Evolutionary conservation across 2,329 filamentous ascomycete genomes (phyloP), one percentile per base, ranked within the genome.

Genomic region (Alternaria sp.): DNA sequence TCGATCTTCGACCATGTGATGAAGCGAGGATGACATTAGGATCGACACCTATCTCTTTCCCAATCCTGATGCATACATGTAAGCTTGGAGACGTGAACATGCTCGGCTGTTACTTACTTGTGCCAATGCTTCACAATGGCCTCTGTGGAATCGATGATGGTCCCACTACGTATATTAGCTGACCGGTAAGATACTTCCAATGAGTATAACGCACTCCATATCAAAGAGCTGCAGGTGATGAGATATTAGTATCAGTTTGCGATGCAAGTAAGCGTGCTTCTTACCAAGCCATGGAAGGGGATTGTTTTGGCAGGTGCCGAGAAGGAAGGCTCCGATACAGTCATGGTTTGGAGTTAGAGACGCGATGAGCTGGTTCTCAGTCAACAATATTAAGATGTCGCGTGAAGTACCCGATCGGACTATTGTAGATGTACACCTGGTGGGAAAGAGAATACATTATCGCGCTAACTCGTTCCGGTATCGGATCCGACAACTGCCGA

Each of bases 1-100:
- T 97, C 69, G 90, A 93, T 62, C 96, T 86, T 63, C 95, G 89
- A 65, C 96, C 96, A 81, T 99, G 96, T 6, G 93, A 97, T 10
- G 93, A 97, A 73, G 93, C 87, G 25, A 98, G 86, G 72, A 99
- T 98, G 49, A 91, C 87, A 51, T 90, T 85, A n/a, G 93, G 92
- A 68, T 93, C 88, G 21, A 97, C 90, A 23, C 92, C 92, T 73
- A 98, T 90, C 77, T 97, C 92, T 10, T 87, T 85, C 53, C 91
- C 94, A 68, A 94, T 87, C n/a, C 91, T 93, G 73, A 55, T 44
- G 12, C 19, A 50, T n/a, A 7, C 19, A 44, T 17, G 49, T 75
- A 17, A 74, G 66, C 47, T 30, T 51, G 10, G 13, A 44, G 9
- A 17, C 43, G 21, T n/a, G 51, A 46, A 12, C 26, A 36, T 30